Base-by-base conservation (phyloP, 345 rosid species). In the Cardiospermum halicacabum region DNA sequence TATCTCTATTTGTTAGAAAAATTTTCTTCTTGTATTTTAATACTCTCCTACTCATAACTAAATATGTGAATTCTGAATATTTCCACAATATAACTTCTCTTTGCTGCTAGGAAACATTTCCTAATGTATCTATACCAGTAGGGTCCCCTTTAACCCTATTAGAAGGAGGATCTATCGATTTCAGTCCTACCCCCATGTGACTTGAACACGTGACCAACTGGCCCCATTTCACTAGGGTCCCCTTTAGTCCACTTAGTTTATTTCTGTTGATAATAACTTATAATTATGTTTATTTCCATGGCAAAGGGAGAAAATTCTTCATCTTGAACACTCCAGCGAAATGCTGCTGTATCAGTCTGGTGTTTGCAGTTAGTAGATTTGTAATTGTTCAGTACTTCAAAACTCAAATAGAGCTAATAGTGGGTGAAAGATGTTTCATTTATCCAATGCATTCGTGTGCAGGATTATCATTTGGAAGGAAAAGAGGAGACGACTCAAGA, bases 391-490 rank as follows among this genome's bases (percentile, higher is more conserved):
- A 15, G 19, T 53, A 15, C 8, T 53, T 16, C 55, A n/a, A 59
- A 54, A 43, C 67, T 54, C 30, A 37, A 25, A 49, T 56, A 50
- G 62, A 59, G 37, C 34, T 39, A 56, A 69, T 28, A 26, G 18
- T 53, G 49, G 30, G 56, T 48, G 27, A 37, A 62, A 25, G 2
- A n/a, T n/a, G n/a, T n/a, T n/a, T 49, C 66, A 43, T 43, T 9
- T 27, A 10, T 18, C 5, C 45, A 18, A 55, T 77, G 25, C 22
- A 67, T 73, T 40, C 63, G 43, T 15, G 36, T 69, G 58, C 71
- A 90, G 97, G 89, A 90, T 74, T 93, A 93, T 75, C 64, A 75
- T 19, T 71, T 93, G 85, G 67, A 79, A 70, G 87, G 76, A 65
- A 80, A 88, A 76, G 96, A 82, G 37, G 84, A 64, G 73, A 85